Evolutionary conservation across 208 protist species (phyloP).

Genomic region (Crithidia bombi): DNA sequence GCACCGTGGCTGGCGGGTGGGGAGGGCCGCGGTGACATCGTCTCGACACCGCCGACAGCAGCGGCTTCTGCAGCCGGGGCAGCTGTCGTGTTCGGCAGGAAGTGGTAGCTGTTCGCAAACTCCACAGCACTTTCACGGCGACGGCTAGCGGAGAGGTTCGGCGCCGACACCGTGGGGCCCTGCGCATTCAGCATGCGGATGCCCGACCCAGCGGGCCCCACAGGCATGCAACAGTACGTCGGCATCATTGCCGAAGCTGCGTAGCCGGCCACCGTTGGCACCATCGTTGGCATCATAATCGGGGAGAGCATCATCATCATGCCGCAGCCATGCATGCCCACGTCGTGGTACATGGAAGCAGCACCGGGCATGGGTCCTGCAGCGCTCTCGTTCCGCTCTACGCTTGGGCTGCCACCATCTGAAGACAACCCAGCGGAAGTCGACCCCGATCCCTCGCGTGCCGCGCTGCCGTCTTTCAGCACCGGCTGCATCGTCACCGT

Average conservation of each 20-base stretch:
- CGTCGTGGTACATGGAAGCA: neutral
- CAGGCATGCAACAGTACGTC: conserved; percentile 25
- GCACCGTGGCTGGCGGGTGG: neutral
- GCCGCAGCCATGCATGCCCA: neutral
- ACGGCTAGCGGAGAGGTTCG: conserved; percentile 22
- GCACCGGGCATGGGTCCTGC: neutral
- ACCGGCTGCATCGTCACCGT: conserved; percentile 37
- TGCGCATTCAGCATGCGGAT: conserved; percentile 16
- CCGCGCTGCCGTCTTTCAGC: conserved; percentile 8
- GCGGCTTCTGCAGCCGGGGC: neutral
- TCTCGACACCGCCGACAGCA: neutral
- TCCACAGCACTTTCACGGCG: conserved; percentile 29
- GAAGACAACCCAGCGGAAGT: conserved; percentile 10
- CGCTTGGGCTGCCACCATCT: conserved; percentile 17
- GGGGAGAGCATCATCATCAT: conserved; percentile 13
- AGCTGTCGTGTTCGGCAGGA: neutral
- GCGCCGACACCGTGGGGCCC: conserved; percentile 19
- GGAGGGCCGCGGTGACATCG: conserved; percentile 9
- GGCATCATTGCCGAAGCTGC: conserved; percentile 9
- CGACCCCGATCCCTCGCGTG: conserved; percentile 1
- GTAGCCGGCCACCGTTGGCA: neutral
- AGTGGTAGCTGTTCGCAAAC: conserved; percentile 25
- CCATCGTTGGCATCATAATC: conserved; percentile 11
- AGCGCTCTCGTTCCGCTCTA: conserved; percentile 11
- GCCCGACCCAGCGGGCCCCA: conserved; percentile 9